Evolutionary conservation across 306 rosid species (phyloP).

Genomic region (Crotalaria pallida): DNA sequence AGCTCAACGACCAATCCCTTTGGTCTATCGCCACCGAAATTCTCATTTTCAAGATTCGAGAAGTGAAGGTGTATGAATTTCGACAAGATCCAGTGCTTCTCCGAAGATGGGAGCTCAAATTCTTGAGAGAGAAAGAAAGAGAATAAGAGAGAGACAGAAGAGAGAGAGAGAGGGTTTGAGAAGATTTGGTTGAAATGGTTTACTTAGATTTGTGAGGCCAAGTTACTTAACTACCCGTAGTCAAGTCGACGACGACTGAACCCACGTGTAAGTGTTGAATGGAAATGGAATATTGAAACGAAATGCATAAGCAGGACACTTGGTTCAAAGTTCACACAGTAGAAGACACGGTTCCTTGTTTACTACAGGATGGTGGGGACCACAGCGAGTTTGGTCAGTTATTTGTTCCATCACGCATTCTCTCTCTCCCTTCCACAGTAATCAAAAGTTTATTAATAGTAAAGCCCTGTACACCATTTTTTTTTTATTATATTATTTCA

Average conservation of each 20-base stretch:
- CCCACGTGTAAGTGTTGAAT: constrained; percentile 34
- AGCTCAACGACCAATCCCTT: constrained; percentile 23
- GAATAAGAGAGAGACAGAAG: no score
- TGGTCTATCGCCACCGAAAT: constrained; percentile 21
- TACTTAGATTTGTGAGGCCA: constrained; percentile 6
- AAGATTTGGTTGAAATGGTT: not conserved
- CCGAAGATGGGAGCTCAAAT: constrained; percentile 10
- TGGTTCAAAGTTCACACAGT: not conserved
- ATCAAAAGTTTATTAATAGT: not conserved
- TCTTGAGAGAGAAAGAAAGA: not conserved
- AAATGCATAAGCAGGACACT: not conserved
- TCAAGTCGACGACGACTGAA: no score
- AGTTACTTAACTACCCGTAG: no score
- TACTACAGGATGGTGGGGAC: no score
- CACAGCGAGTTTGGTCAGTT: constrained; percentile 16
- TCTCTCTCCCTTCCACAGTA: not conserved
- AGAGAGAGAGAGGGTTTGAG: not conserved
- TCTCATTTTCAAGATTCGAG: not conserved
- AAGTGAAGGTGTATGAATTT: not conserved
- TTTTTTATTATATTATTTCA: no score
- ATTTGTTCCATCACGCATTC: constrained; percentile 19
- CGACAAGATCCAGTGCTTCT: constrained; percentile 18
- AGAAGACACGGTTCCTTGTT: no score
- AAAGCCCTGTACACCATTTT: no score
- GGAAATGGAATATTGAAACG: not conserved